phyloP scores from a whole-genome alignment of 176 grass and related monocot species.

The Musa troglodytarum region DNA sequence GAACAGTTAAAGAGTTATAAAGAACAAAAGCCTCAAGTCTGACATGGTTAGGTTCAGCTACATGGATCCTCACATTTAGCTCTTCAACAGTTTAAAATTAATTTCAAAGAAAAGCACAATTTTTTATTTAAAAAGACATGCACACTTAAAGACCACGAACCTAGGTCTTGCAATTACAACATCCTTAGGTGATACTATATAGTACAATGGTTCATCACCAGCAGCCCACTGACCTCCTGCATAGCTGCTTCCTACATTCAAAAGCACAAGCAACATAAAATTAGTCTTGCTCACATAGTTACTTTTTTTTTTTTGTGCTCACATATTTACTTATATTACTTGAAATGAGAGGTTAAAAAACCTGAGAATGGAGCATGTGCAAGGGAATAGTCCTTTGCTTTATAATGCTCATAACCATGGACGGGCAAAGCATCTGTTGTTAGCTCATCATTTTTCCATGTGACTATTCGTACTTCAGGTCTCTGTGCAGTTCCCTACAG shows the following conservation, averaged over 20 bases:
- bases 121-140: slow-evolving; percentile 16
- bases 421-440: slow-evolving; percentile 95
- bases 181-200: slow-evolving; percentile 97
- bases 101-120: not conserved
- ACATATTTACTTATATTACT: not conserved
- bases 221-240: slow-evolving; percentile 95
- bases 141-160: slow-evolving; percentile 27
- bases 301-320: not conserved
- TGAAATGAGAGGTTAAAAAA: slow-evolving; percentile 16
- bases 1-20: too few relatives aligned
- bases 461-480: slow-evolving; percentile 90
- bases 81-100: too few relatives aligned
- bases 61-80: too few relatives aligned
- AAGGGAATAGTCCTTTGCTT: slow-evolving; percentile 93
- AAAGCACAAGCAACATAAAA: slow-evolving; percentile 11
- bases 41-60: too few relatives aligned
- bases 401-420: slow-evolving; percentile 96
- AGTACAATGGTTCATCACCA: slow-evolving; percentile 96
- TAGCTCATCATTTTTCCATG: slow-evolving; percentile 93
- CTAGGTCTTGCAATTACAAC: slow-evolving; percentile 93
- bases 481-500: slow-evolving; percentile 79
- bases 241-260: slow-evolving; percentile 74
- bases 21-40: too few relatives aligned
- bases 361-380: slow-evolving; percentile 91
- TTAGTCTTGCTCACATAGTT: not conserved